These are phyloP conservation scores for Tulasnella sp. DNA, from an alignment of 768 basidiomycete species.

Conservation along the genomic window DNA sequence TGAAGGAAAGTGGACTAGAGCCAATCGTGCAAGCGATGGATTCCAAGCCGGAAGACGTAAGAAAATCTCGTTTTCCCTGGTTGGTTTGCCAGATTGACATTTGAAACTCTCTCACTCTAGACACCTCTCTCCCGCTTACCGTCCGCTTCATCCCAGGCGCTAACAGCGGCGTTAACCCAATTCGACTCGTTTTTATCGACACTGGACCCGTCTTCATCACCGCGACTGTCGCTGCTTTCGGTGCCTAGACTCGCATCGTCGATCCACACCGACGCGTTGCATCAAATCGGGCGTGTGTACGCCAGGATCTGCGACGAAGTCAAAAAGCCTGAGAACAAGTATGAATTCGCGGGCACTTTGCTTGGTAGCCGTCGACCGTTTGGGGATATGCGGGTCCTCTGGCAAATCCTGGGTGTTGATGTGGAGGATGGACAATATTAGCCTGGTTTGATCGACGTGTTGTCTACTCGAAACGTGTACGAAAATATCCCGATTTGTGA, in stretches of 20 bases:
- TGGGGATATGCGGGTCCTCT: constrained; percentile 71
- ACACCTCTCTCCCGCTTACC: constrained; percentile 79
- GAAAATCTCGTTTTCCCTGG: constrained; percentile 28
- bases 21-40: constrained; percentile 46
- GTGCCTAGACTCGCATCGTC: constrained; percentile 58
- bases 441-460: neutral
- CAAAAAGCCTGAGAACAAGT: constrained; percentile 71
- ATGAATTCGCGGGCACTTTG: constrained; percentile 88
- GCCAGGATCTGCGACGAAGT: constrained; percentile 74
- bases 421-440: constrained; percentile 41
- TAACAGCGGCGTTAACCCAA: constrained; percentile 63
- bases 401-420: constrained; percentile 78
- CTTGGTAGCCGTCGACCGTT: constrained; percentile 83
- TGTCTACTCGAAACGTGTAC: neutral
- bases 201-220: constrained; percentile 73
- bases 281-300: constrained; percentile 71
- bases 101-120: constrained; percentile 42
- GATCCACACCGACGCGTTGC: constrained; percentile 78
- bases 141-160: constrained; percentile 61
- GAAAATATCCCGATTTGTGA: neutral
- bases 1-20: constrained; percentile 50
- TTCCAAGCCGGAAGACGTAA: constrained; percentile 44
- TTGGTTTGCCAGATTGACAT: neutral
- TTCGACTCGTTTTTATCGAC: constrained; percentile 89
- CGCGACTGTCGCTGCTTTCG: constrained; percentile 74